Evolutionary conservation across 768 basidiomycete species (phyloP), one percentile per base, ranked within the genome.

Genomic region (Fomitopsis pulvina): DNA sequence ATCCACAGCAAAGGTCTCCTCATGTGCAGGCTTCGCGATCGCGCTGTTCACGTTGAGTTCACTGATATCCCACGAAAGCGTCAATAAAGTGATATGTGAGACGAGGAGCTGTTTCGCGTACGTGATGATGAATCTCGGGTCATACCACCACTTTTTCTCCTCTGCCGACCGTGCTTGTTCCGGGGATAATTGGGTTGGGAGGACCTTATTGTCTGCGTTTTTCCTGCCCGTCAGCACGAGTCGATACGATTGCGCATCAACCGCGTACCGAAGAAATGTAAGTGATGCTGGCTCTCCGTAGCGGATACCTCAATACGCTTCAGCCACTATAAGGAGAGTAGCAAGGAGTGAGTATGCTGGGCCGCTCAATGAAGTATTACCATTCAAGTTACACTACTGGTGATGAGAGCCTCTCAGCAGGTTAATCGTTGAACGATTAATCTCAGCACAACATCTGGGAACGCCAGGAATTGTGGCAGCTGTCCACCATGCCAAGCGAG

Each of bases 11-110:
- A 79, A 48, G 22, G 56, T 63, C 51, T 83, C 82, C 30, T 73
- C 68, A 59, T 84, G 82, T 22, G 70, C 75, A 0, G 82, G 82
- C 5, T 65, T 63, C 0, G 76, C 78, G 28, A 83, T 77, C 0
- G 71, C 80, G 43, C 74, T 57, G 45, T 83, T 83, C 30, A 77
- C 74, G 53, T 79, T 83, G 16, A 84, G 67, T 43, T 83, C 80
- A 51, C 75, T 77, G 57, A 71, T n/a, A n/a, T n/a, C 68, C 48
- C 72, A 55, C 53, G 61, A 60, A 24, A 53, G 27, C 9, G 32
- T 59, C 57, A 68, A 69, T 44, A 63, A 69, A 32, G 51, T 61
- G 16, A 55, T 57, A 38, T 30, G 29, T 44, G 32, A 27, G 25
- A 18, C 44, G 48, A 43, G 14, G 52, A 47, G 38, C 44, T 43